Evolutionary conservation across 805 yeast species (phyloP), one percentile per base, ranked within the genome.

Genomic region (Starmerella ratchasimensis): DNA sequence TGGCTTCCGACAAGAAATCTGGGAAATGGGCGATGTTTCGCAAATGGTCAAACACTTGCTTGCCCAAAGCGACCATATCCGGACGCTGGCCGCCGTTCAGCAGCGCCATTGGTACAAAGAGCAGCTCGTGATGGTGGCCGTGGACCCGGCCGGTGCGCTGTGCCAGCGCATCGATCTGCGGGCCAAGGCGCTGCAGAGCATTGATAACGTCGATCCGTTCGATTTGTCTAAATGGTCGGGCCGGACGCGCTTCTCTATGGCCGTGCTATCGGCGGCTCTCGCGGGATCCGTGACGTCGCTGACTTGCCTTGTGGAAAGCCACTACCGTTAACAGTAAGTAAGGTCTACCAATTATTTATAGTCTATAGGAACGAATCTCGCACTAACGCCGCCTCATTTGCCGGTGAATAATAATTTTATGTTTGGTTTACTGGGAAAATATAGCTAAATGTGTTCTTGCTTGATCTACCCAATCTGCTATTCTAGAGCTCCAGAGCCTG

Each of bases 181-280:
- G 15, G 4, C 27, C 18, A 31, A 24, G 20, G 32, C 42, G 13
- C 33, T 49, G 28, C 34, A 31, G 17, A 43, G 48, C 14, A 49
- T 49, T 19, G 46, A 41, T 16, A 46, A 44, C 36, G 34, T 49
- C 15, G 53, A 49, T 28, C 53, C 53, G 15, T 39, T 49, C n/a
- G 44, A 47, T 15, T 35, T 49, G 10, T 36, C 43, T 14, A 31
- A 37, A 7, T 47, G 49, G 49, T 34, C 39, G 15, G 35, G 17
- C 20, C 36, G 8, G 22, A 34, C 13, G 39, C 23, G 25, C 8
- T 23, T 8, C 27, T 31, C n/a, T 5, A 18, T 13, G 17, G 38
- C 33, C 36, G 42, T 16, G 23, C 36, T 16, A 14, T 36, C 20
- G 38, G 41, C 13, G 34, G 41, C 14, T 17, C 37, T 6, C 7